A percentile compares a stretch with the other conserved stretches of the same genome.
These are phyloP conservation scores for Epichloe gansuensis DNA, from an alignment of 2,329 filamentous ascomycete species.

Conservation along the genomic window DNA sequence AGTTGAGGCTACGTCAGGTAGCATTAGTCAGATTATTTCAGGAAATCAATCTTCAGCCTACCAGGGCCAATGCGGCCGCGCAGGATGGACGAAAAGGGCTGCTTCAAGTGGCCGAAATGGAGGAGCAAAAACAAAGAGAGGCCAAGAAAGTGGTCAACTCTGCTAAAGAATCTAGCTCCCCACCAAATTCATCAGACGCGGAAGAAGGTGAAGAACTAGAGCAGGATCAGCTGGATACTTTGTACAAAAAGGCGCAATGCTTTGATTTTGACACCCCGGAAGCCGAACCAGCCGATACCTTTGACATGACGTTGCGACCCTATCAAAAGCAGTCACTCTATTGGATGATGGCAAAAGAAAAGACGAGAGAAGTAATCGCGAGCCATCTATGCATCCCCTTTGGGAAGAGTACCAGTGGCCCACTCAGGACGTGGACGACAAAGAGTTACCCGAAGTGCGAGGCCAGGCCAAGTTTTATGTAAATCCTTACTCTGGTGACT, in stretches of 20 bases:
- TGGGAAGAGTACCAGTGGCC: constrained; percentile 98
- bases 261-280: constrained; percentile 91
- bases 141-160: constrained; percentile 21
- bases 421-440: constrained; percentile 72
- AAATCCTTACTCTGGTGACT: constrained; percentile 91
- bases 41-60: constrained; percentile 73
- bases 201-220: constrained; percentile 88
- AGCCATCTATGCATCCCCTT: constrained; percentile 84
- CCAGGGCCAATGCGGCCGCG: constrained; percentile 60
- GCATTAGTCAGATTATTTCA: constrained; percentile 80
- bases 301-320: constrained; percentile 70
- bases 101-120: constrained; percentile 76
- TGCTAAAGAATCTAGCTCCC: constrained; percentile 29
- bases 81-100: constrained; percentile 75
- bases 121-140: constrained; percentile 61
- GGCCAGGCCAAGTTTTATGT: constrained; percentile 74
- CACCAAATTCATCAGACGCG: constrained; percentile 48
- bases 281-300: constrained; percentile 70
- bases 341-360: constrained; percentile 95
- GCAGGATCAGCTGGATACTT: constrained; percentile 83
- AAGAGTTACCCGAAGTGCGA: constrained; percentile 53
- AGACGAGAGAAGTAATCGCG: constrained; percentile 56
- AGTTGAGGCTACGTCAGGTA: constrained; percentile 72
- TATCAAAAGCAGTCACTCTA: constrained; percentile 93
- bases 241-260: constrained; percentile 93